Evolutionary conservation across 2,329 filamentous ascomycete species (phyloP), one percentile per base, ranked within the genome.

Genomic region (Phialophora tarda): DNA sequence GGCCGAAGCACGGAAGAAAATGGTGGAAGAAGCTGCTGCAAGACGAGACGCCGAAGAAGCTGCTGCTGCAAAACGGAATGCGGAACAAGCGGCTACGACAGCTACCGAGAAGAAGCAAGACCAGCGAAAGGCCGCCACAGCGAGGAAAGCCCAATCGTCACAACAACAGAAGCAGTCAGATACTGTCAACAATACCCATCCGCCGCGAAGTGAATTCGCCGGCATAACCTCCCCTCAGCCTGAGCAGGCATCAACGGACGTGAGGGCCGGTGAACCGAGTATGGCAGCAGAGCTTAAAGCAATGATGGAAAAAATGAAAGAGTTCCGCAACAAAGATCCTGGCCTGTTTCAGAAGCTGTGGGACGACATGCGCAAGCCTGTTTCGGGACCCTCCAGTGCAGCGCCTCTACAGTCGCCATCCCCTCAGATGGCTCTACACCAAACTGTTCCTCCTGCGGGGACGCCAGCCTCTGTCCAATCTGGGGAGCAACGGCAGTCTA

Each of bases 251-350:
- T 55, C 41, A 28, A 12, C 38, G n/a, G 30, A 50, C 50, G 21
- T 53, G 17, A 30, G 41, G 41, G 17, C 24, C 34, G 24, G 32
- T 38, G 71, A 72, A 10, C 77, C 77, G 44, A 77, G 77, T 24
- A 80, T 84, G 58, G 84, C 84, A 67, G 74, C 76, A 1, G 81
- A 86, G 71, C 84, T 86, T 75, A 81, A 82, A 64, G 77, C 78
- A 1, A 82, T 86, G 80, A 84, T 87, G 75, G 80, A 83, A 41
- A 85, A 83, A 70, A 86, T 88, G 83, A 79, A 84, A 47, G 81
- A 86, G 67, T 82, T 85, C 65, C 85, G 86, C 66, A 76, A 76
- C 28, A 82, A 83, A 71, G 84, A 88, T 69, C 86, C 86, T 3
- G 75, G 77, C 11, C 77, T 86, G 63, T 82, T 88, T 59, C 82